These are phyloP conservation scores for Claviceps monticola DNA, from an alignment of 2,329 filamentous ascomycete genomes.

Conservation along the genomic window DNA sequence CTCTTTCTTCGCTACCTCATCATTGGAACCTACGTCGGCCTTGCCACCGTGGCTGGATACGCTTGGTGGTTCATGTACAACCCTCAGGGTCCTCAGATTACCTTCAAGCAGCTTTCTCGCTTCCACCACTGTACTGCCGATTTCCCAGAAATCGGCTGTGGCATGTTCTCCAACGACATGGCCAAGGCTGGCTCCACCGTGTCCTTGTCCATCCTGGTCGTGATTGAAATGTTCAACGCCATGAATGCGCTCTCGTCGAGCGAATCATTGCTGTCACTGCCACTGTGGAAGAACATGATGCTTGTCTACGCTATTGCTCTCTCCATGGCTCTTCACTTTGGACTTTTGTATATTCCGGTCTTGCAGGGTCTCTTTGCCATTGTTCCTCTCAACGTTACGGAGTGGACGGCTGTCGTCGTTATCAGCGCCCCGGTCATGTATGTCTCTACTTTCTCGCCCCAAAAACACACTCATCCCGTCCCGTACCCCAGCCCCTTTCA, in stretches of 20 bases:
- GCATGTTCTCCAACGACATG: constrained; percentile 79
- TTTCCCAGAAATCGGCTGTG: constrained; percentile 81
- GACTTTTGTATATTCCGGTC: constrained; percentile 80
- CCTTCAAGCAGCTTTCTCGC: constrained; percentile 74
- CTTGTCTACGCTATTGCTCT: constrained; percentile 87
- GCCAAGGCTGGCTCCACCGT: constrained; percentile 86
- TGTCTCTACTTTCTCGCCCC: constrained; percentile 27
- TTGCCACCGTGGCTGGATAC: constrained; percentile 90
- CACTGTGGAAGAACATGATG: constrained; percentile 98
- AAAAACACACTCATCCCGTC: neutral
- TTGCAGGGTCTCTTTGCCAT: constrained; percentile 85
- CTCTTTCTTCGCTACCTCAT: constrained; percentile 96
- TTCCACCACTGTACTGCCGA: constrained; percentile 85
- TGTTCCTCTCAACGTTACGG: constrained; percentile 65
- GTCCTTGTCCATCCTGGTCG: constrained; percentile 80
- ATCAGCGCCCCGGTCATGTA: constrained; percentile 90
- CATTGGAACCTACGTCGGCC: constrained; percentile 86
- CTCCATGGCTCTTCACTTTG: constrained; percentile 92
- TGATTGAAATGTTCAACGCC: constrained; percentile 99
- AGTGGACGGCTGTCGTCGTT: constrained; percentile 82
- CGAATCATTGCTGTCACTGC: constrained; percentile 84
- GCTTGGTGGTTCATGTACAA: constrained; percentile 99
- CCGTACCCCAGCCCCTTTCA: neutral
- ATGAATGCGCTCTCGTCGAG: constrained; percentile 96
- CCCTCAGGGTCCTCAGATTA: constrained; percentile 75